phyloP scores from a whole-genome alignment of 140 eudicot genomes.

The Erigeron philadelphicus region DNA sequence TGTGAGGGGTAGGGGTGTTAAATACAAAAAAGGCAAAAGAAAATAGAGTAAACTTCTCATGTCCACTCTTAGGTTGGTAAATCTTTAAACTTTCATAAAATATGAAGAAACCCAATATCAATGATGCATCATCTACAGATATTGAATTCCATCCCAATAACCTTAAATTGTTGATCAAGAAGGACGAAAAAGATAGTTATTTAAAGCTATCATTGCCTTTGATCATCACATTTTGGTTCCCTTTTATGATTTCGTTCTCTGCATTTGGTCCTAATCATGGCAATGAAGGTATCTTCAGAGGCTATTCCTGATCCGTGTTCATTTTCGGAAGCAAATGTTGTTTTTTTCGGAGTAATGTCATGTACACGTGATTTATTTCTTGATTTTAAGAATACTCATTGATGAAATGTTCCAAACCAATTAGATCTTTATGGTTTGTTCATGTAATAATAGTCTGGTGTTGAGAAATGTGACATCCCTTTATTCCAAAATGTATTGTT shows the following conservation, averaged over 20 bases:
- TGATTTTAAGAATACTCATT: conserved; percentile 11
- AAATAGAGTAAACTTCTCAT: conserved; percentile 33
- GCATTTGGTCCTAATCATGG: conserved; percentile 52
- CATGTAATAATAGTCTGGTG: conserved; percentile 1
- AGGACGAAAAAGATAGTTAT: conserved; percentile 34
- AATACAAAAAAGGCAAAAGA: neutral
- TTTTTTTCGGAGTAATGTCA: neutral
- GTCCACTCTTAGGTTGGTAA: conserved; percentile 25
- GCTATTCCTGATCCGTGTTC: neutral
- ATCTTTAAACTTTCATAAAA: conserved; percentile 15
- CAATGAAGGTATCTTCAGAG: conserved; percentile 39
- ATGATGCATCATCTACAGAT: conserved; percentile 25
- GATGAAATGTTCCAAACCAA: neutral
- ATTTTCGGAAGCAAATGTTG: neutral
- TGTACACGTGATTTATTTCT: conserved; percentile 8
- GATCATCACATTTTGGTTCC: conserved; percentile 61
- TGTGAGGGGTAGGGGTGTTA: conserved; percentile 6
- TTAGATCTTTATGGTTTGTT: conserved; percentile 12
- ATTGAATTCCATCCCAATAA: conserved; percentile 26
- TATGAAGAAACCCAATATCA: conserved; percentile 55
- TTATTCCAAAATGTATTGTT: neutral
- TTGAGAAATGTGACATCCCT: neutral
- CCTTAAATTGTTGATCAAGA: conserved; percentile 32
- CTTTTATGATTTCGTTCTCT: conserved; percentile 52
- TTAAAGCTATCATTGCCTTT: conserved; percentile 50